Conservation (phyloP, 2,329 filamentous ascomycete genomes). For the Phaeosphaeria sp. region DNA sequence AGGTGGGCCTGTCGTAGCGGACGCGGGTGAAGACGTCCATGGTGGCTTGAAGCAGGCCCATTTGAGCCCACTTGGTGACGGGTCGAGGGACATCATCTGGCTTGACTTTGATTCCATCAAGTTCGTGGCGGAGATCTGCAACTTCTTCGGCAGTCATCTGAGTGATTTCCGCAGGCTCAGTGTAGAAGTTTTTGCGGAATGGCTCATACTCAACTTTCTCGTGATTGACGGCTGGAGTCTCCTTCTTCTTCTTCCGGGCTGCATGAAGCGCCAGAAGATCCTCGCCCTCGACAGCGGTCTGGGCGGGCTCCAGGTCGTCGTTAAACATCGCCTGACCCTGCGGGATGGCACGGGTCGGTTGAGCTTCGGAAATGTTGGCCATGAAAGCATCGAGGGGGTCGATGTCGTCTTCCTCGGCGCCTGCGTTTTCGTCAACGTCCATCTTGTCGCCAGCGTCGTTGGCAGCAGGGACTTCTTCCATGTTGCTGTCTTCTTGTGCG, state of each 20-base stretch:
- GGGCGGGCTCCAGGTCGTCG: constrained; percentile 75
- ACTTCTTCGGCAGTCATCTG: constrained; percentile 87
- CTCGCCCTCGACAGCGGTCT: constrained; percentile 69
- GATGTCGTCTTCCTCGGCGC: constrained; percentile 71
- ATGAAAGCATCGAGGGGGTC: constrained; percentile 98
- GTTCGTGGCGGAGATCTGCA: constrained; percentile 78
- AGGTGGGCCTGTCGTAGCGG: constrained; percentile 86
- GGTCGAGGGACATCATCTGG: constrained; percentile 84
- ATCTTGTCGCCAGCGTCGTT: constrained; percentile 55
- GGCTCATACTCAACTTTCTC: constrained; percentile 82
- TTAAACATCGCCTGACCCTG: constrained; percentile 88
- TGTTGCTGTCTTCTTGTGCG: constrained; percentile 51
- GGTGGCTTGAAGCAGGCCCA: constrained; percentile 85
- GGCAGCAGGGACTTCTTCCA: constrained; percentile 49
- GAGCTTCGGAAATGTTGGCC: constrained; percentile 64
- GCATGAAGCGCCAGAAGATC: constrained; percentile 60
- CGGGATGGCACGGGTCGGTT: constrained; percentile 58
- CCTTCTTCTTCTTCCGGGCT: constrained; percentile 86
- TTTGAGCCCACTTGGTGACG: constrained; percentile 96
- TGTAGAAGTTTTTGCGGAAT: constrained; percentile 94
- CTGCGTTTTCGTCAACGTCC: constrained; percentile 60
- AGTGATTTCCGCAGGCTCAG: constrained; percentile 82
- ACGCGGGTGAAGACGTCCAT: constrained; percentile 83
- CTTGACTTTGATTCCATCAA: constrained; percentile 91
- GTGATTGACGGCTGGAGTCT: constrained; percentile 88